Evolutionary conservation across 257 asterid species (phyloP).

Genomic region (Mitragyna speciosa): DNA sequence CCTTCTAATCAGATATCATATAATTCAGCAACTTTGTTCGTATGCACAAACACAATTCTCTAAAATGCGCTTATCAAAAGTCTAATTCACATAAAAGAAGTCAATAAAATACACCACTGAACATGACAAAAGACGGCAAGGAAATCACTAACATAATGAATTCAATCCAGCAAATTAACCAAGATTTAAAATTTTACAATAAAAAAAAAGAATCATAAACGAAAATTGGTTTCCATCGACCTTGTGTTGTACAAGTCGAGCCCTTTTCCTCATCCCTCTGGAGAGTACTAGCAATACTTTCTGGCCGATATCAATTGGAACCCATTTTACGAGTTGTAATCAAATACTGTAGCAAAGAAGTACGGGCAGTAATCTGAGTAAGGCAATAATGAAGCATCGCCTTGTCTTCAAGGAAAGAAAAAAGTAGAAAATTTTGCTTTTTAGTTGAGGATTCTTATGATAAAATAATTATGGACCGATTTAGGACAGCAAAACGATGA

Average conservation of each 20-base stretch:
- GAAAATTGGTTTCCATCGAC: background rate
- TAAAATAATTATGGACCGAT: background rate
- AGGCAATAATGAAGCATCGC: background rate
- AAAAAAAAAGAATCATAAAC: background rate
- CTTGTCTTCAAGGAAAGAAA: too few relatives aligned
- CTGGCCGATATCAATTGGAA: background rate
- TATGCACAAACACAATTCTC: background rate
- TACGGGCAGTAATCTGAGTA: background rate
- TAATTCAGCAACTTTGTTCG: background rate
- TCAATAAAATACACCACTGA: background rate
- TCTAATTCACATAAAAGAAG: background rate
- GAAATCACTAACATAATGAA: background rate
- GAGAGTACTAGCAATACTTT: background rate
- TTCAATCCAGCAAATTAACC: background rate
- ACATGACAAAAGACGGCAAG: background rate
- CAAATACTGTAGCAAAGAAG: background rate
- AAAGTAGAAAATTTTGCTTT: background rate
- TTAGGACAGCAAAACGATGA: background rate
- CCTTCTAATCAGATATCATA: background rate
- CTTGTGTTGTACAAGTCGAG: background rate
- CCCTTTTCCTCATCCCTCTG: conserved; percentile 4
- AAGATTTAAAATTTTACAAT: background rate
- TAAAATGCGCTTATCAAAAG: background rate
- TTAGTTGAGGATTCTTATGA: background rate
- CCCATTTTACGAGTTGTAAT: background rate